Evolutionary conservation across 177 flowering plant genomes (phyloP), one percentile per base, ranked within the genome.

Genomic region (Vitis hybrid): DNA sequence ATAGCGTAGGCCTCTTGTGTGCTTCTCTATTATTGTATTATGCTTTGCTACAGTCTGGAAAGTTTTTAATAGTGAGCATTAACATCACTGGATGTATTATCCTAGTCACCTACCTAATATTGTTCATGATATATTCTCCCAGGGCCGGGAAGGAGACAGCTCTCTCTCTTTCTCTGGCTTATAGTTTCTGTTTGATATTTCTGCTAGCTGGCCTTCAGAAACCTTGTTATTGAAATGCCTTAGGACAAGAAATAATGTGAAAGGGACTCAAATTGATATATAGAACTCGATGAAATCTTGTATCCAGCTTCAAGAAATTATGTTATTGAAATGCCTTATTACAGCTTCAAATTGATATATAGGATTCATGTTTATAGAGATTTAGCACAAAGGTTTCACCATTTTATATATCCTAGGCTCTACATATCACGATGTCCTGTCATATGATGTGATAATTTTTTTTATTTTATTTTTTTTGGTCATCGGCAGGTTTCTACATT

Each of bases 1-100:
- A 82, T 49, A 61, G 78, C 21, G 72, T 22, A 22, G 26, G 80
- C 2, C 72, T 84, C 1, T 71, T 77, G 15, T 82, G 83, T 61
- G 78, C 79, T 51, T 72, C 70, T 72, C 74, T 84, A 16, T 73
- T 80, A 71, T 64, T 84, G 2, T 84, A 79, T 67, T 84, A 84
- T 14, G 87, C 80, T 2, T 21, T 74, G 2, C 75, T 77, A 10
- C 81, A 84, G 70, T 21, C 79, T 4, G 52, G 77, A 59, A 75
- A 71, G 2, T 21, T 62, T 7, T 58, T 84, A 60, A 70, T 84
- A 31, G 65, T 83, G 75, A 81, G 74, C 53, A 79, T 84, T 61
- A 84, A 84, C 63, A 64, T 75, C 19, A 53, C 77, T 45, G 85
- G 85, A 16, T 68, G 73, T 56, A 62, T 72, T 56, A 75, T 84